Evolutionary conservation across 192 early-diverging fungal species (phyloP).

Genomic region (Paraglomus brasilianum): DNA sequence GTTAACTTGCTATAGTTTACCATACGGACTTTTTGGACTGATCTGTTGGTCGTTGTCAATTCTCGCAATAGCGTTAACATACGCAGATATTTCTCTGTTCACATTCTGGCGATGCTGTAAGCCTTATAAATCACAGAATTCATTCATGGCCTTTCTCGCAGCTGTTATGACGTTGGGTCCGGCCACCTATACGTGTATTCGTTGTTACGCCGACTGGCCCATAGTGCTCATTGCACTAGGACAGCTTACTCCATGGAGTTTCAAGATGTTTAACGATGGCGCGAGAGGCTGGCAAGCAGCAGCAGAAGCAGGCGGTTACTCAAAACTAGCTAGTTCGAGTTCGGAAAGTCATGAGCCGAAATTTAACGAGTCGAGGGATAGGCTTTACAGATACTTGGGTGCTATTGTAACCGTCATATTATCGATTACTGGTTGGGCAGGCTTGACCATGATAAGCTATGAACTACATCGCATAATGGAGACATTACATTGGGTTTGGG

Average conservation of each 20-base stretch:
- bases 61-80: slow-evolving; percentile 1
- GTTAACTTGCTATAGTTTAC: slow-evolving; percentile 5
- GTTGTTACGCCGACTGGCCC: background rate
- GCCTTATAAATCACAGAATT: background rate
- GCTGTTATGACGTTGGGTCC: background rate
- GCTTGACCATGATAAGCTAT: background rate
- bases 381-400: background rate
- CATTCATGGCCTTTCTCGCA: background rate
- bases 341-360: too few species aligned
- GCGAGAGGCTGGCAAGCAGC: background rate
- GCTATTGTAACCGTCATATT: background rate
- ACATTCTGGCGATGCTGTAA: background rate
- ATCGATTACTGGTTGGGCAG: slow-evolving; percentile 4
- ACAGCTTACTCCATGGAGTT: slow-evolving; percentile 17
- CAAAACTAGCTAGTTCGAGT: background rate
- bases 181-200: slow-evolving; percentile 9
- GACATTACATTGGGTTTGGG: too few species aligned
- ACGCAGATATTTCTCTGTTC: background rate
- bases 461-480: too few species aligned
- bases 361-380: too few species aligned
- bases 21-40: slow-evolving; percentile 13
- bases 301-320: background rate
- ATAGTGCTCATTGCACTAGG: slow-evolving; percentile 3
- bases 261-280: slow-evolving; percentile 17
- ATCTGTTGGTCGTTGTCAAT: background rate